A percentile compares a stretch with the other conserved stretches of the same genome.
Evolutionary conservation across 345 rosid species (phyloP).

Genomic region (Salix purpurea): DNA sequence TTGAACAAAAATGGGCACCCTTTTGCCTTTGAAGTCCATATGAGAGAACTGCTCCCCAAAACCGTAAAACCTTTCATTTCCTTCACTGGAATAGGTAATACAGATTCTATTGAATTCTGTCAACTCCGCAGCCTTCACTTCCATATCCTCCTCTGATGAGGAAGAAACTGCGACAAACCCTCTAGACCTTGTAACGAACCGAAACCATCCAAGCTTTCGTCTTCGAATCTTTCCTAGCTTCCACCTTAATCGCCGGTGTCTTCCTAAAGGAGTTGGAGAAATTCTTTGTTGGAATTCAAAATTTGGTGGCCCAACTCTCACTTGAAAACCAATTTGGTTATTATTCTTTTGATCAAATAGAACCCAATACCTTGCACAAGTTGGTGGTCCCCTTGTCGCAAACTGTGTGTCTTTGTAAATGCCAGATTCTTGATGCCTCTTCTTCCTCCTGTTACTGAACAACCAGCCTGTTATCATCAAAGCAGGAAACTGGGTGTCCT

Average conservation of each 20-base stretch:
- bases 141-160: slow-evolving; percentile 37
- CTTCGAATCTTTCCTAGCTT: slow-evolving; percentile 31
- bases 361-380: slow-evolving; percentile 46
- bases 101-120: slow-evolving; percentile 48
- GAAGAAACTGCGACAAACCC: slow-evolving; percentile 30
- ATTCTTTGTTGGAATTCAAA: slow-evolving; percentile 13
- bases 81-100: slow-evolving; percentile 56
- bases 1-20: slow-evolving; percentile 70
- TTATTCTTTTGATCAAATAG: slow-evolving; percentile 45
- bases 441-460: slow-evolving; percentile 31
- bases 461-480: slow-evolving; percentile 49
- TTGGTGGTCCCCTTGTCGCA: slow-evolving; percentile 12
- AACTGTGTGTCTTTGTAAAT: slow-evolving; percentile 9
- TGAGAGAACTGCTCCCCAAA: slow-evolving; percentile 73
- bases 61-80: slow-evolving; percentile 56
- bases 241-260: slow-evolving; percentile 23
- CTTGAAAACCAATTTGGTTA: slow-evolving; percentile 48
- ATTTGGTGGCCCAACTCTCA: slow-evolving; percentile 38
- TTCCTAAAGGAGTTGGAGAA: slow-evolving; percentile 17
- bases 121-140: slow-evolving; percentile 20
- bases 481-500: slow-evolving; percentile 29
- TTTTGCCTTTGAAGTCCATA: slow-evolving; percentile 67
- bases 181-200: slow-evolving; percentile 34
- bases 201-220: slow-evolving; percentile 29
- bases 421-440: slow-evolving; percentile 11